Base-by-base conservation (phyloP, 176 grass and related monocot genomes). In the Bothriochloa decipiens region DNA sequence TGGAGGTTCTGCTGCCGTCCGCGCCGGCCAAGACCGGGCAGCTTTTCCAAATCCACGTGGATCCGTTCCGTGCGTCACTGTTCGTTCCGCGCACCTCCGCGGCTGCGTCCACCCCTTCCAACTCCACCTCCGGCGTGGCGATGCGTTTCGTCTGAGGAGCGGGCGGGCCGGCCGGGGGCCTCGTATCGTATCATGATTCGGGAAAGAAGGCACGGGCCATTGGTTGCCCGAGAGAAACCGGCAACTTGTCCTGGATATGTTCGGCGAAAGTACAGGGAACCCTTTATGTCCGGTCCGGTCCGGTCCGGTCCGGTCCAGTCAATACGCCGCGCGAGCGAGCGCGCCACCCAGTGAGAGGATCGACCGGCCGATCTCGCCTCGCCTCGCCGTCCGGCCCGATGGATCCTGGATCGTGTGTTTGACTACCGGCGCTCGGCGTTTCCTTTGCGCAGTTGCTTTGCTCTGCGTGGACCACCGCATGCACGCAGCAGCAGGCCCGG, bases 191-290 rank as follows among this genome's bases (percentile, higher is more conserved):
- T 41, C 75, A 17, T 69, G 7, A 46, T n/a, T 23, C 1, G 20
- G 40, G 35, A 36, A 36, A 36, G 27, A 49, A 9, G 55, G 55
- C 23, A 27, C 2, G 58, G 58, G n/a, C n/a, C 43, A 28, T 41
- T 41, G 47, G 64, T 45, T 76, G 79, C 72, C 64, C 39, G 79
- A 40, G 86, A 70, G 79, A 77, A 70, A 16, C 64, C 86, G 42
- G 72, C 72, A 69, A 17, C 26, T 82, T 76, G 86, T 77, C 86
- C 64, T 77, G 49, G 6, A 60, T 27, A 39, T 61, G 79, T 28
- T 65, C 29, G 63, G 79, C 79, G 22, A 47, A 82, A 70, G 85
- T 82, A 82, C 72, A 71, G 80, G 49, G 67, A 14, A 0, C 80
- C 47, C 47, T 58, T 82, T 70, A 82, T 70, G 80, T 14, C 32